phyloP scores from a whole-genome alignment of 208 protist species.

The Trypanosoma mega region DNA sequence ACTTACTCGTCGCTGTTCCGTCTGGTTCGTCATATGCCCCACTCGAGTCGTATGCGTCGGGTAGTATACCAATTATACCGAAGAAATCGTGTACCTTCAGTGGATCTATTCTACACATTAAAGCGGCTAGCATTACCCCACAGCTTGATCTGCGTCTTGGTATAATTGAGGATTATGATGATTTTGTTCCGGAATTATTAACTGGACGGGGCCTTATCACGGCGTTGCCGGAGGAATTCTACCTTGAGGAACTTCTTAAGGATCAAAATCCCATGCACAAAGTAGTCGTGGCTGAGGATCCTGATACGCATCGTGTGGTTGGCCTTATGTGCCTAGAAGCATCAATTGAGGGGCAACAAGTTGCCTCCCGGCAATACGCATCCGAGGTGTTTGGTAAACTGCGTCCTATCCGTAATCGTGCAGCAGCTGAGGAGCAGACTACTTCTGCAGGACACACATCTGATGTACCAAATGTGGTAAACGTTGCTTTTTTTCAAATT shows the following conservation, averaged over 20 bases:
- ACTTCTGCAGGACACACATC: neutral
- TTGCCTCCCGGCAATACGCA: slow-evolving; percentile 59
- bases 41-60: slow-evolving; percentile 16
- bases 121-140: slow-evolving; percentile 35
- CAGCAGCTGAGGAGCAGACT: slow-evolving; percentile 5
- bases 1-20: slow-evolving; percentile 45
- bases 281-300: slow-evolving; percentile 81
- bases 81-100: slow-evolving; percentile 5
- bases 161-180: slow-evolving; percentile 89
- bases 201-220: slow-evolving; percentile 71
- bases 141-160: slow-evolving; percentile 68
- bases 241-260: slow-evolving; percentile 85
- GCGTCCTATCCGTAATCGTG: slow-evolving; percentile 13
- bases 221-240: slow-evolving; percentile 69
- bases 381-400: slow-evolving; percentile 75
- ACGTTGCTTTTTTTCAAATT: slow-evolving; percentile 86
- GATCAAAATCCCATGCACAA: slow-evolving; percentile 77
- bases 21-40: slow-evolving; percentile 20
- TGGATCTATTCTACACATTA: slow-evolving; percentile 37
- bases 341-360: slow-evolving; percentile 59
- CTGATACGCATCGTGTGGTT: slow-evolving; percentile 66
- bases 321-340: slow-evolving; percentile 76
- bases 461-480: slow-evolving; percentile 40
- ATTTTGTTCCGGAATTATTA: slow-evolving; percentile 80
- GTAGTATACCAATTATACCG: neutral